phyloP scores from a whole-genome alignment of 129 eudicot genomes.

The Lactuca sativa region DNA sequence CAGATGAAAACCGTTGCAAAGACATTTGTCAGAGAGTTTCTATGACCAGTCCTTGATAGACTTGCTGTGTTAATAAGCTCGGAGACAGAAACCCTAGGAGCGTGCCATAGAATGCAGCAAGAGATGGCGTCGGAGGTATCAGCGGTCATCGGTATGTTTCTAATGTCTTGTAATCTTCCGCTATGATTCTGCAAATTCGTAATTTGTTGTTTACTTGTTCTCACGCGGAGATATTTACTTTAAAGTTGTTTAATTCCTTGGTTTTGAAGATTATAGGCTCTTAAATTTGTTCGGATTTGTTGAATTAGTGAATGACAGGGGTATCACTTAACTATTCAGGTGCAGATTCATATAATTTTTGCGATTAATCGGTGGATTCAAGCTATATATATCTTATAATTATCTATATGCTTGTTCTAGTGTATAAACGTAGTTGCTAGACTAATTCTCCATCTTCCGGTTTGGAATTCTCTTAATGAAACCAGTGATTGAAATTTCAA shows the following conservation, averaged over 20 bases:
- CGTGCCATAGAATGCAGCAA: constrained; percentile 33
- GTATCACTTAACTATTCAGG: not conserved
- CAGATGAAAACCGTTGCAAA: constrained; percentile 16
- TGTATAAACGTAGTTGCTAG: constrained; percentile 12
- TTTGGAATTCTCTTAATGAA: not conserved
- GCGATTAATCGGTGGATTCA: constrained; percentile 4
- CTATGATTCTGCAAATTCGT: not conserved
- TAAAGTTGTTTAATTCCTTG: constrained; percentile 3
- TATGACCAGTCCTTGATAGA: constrained; percentile 29
- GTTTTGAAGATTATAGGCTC: constrained; percentile 18
- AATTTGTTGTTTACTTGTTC: constrained; percentile 13
- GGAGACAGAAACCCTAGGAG: constrained; percentile 22
- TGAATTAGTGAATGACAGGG: not conserved
- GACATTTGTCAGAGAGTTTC: constrained; percentile 31
- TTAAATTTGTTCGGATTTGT: constrained; percentile 15
- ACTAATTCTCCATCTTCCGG: not conserved
- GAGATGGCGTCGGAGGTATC: constrained; percentile 66
- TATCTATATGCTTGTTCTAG: not conserved
- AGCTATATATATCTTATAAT: constrained; percentile 8
- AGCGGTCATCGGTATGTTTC: constrained; percentile 56
- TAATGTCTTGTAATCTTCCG: not conserved
- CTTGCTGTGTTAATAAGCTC: constrained; percentile 17
- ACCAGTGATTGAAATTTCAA: not conserved
- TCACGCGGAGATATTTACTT: not conserved
- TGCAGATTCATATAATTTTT: constrained; percentile 7